Evolutionary conservation across 202 grass and related monocot species (phyloP).

Genomic region (Schoenoplectus triqueter): DNA sequence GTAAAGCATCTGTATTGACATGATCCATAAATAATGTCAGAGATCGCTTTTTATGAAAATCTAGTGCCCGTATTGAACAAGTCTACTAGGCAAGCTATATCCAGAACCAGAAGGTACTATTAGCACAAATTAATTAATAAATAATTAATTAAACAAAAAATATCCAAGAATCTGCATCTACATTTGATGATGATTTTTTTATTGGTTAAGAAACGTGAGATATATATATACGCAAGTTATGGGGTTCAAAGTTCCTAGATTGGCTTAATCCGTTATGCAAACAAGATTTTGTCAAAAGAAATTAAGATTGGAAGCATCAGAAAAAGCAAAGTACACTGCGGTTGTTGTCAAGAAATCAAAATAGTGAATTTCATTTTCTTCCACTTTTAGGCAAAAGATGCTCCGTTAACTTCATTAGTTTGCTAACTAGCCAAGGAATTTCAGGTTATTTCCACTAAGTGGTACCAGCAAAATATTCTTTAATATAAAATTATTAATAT

Average conservation of each 20-base stretch:
- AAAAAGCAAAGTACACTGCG: conserved; percentile 31
- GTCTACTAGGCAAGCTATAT: too few relatives aligned
- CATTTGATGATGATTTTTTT: too few relatives aligned
- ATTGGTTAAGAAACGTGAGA: not conserved
- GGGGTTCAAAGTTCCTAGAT: not conserved
- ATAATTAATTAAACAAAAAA: too few relatives aligned
- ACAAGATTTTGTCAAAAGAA: conserved; percentile 32
- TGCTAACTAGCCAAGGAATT: conserved; percentile 10
- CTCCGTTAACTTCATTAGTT: conserved; percentile 25
- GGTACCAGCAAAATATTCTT: not conserved
- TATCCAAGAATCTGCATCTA: too few relatives aligned
- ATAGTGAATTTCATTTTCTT: conserved; percentile 28
- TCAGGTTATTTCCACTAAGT: not conserved
- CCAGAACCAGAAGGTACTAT: too few relatives aligned
- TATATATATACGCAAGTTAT: not conserved
- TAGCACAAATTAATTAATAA: too few relatives aligned
- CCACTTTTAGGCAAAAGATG: conserved; percentile 37
- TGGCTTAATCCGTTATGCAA: conserved; percentile 23
- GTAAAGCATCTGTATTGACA: too few relatives aligned
- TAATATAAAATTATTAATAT: too few relatives aligned
- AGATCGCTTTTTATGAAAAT: too few relatives aligned
- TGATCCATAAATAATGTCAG: too few relatives aligned
- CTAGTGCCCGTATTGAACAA: too few relatives aligned
- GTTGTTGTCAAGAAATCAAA: conserved; percentile 29
- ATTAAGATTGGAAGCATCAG: conserved; percentile 34